Base-by-base conservation (phyloP, 2,329 filamentous ascomycete genomes). In the Penicillium sp. region DNA sequence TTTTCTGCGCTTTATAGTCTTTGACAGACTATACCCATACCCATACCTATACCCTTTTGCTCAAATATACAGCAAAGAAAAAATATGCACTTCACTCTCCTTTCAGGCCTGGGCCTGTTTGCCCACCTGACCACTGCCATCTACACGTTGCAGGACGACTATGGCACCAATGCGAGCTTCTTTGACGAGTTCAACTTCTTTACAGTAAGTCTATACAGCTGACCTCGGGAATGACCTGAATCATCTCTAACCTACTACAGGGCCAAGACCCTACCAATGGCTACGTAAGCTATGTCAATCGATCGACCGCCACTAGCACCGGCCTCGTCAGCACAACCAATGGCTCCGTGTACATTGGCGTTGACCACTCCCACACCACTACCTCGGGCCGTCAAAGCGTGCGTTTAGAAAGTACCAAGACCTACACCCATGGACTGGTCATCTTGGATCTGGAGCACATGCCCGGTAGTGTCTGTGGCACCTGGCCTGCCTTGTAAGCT, bases 371-470 rank as follows among this genome's bases (percentile, higher is more conserved):
- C 44, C 85, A 81, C 23, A 55, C 67, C 31, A 77, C 78, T 49
- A 77, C 78, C 0, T 59, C 69, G 2, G 87, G 87, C 28, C 85
- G 88, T 34, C 71, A 74, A 39, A 89, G 85, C 20, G 81, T 89
- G 26, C 83, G 88, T 14, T 69, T 94, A 10, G 79, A 81, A 35
- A 86, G 82, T 66, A 83, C 79, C 43, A 74, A 78, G 40, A 66
- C 73, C 3, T 89, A 82, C 64, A 79, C 75, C 24, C 75, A 82
- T 55, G 85, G 84, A 1, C 76, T 89, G 8, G 81, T 89, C 56
- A 81, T 89, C 40, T 74, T 85, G 18, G 86, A 89, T 62, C 77
- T 89, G 42, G 73, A 74, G 14, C 85, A 89, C 56, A 89, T 89
- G 84, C 85, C 86, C 3, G 76, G 75, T 16, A 81, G 81, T 1